phyloP scores from a whole-genome alignment of 768 basidiomycete genomes.

The Tulasnella sp. region DNA sequence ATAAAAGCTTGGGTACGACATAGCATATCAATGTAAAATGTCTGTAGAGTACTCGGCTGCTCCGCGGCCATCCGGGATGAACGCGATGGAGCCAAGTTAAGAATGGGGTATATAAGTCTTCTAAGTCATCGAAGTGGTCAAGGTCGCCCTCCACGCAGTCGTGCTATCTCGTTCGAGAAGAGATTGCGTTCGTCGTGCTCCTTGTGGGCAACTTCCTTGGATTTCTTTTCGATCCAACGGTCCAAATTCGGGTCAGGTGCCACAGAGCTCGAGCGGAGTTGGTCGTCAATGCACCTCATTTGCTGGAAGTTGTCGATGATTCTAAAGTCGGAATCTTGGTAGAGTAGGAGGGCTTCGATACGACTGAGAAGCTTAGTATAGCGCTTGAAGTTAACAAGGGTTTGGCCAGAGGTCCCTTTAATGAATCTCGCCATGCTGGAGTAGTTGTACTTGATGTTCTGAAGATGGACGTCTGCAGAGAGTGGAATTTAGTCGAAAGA shows the following conservation, averaged over 20 bases:
- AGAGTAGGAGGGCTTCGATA: not conserved
- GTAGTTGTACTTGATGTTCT: constrained; percentile 1
- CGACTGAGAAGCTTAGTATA: not conserved
- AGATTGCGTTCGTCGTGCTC: not conserved
- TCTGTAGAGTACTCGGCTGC: not conserved
- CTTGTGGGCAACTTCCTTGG: not conserved
- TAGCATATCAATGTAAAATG: not conserved
- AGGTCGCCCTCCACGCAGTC: not conserved
- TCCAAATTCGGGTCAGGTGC: not conserved
- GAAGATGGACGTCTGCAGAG: constrained; percentile 6
- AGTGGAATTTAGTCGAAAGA: not conserved
- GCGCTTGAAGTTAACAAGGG: constrained; percentile 11
- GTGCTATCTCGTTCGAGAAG: not conserved
- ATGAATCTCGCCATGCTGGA: not conserved
- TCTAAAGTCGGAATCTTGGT: not conserved
- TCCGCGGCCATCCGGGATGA: not conserved
- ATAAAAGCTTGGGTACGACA: not conserved
- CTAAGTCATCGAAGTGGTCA: not conserved
- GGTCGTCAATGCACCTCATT: not conserved
- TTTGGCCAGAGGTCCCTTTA: not conserved
- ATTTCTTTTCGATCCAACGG: not conserved
- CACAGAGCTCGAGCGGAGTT: not conserved
- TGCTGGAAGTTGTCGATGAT: not conserved
- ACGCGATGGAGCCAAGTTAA: not conserved
- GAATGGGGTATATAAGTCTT: not conserved